These are phyloP conservation scores for Termitomyces heimii DNA, from an alignment of 768 basidiomycete genomes.

Conservation along the genomic window DNA sequence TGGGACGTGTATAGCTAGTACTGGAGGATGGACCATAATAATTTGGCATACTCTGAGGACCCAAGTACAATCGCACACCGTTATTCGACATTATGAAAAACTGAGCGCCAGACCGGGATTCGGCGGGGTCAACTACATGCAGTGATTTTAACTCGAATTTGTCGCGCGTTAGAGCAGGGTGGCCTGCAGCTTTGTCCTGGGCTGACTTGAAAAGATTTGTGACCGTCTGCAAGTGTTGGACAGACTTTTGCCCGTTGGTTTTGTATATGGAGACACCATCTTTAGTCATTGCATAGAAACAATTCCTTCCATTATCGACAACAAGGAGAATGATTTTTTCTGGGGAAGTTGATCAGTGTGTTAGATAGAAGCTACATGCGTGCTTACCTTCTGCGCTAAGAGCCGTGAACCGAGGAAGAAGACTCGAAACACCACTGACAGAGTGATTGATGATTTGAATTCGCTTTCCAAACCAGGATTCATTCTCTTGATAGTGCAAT, in stretches of 20 bases:
- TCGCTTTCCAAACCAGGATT: slow-evolving; percentile 89
- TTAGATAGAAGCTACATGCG: not conserved
- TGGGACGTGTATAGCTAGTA: slow-evolving; percentile 26
- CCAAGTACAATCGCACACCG: slow-evolving; percentile 83
- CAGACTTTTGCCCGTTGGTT: slow-evolving; percentile 53
- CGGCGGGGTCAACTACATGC: slow-evolving; percentile 60
- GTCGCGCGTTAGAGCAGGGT: slow-evolving; percentile 63
- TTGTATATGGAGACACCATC: slow-evolving; percentile 66
- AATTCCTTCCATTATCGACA: slow-evolving; percentile 62
- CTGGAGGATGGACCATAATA: slow-evolving; percentile 38
- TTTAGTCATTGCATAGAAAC: slow-evolving; percentile 72
- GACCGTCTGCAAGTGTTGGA: slow-evolving; percentile 72
- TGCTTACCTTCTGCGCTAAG: slow-evolving; percentile 59
- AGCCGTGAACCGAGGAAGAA: slow-evolving; percentile 70
- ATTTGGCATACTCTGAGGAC: slow-evolving; percentile 42
- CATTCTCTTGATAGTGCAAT: slow-evolving; percentile 83
- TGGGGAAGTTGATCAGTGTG: slow-evolving; percentile 22
- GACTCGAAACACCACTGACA: slow-evolving; percentile 68
- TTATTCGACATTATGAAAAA: slow-evolving; percentile 79
- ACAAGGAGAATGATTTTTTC: slow-evolving; percentile 69
- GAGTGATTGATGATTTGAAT: slow-evolving; percentile 87
- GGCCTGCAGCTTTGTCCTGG: slow-evolving; percentile 77
- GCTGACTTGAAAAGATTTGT: slow-evolving; percentile 69
- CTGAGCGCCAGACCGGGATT: slow-evolving; percentile 66
- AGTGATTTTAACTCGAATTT: slow-evolving; percentile 66